A percentile compares a stretch with the other conserved stretches of the same genome.
phyloP scores from a whole-genome alignment of 768 basidiomycete genomes.

The Phanerodontia chrysosporium region DNA sequence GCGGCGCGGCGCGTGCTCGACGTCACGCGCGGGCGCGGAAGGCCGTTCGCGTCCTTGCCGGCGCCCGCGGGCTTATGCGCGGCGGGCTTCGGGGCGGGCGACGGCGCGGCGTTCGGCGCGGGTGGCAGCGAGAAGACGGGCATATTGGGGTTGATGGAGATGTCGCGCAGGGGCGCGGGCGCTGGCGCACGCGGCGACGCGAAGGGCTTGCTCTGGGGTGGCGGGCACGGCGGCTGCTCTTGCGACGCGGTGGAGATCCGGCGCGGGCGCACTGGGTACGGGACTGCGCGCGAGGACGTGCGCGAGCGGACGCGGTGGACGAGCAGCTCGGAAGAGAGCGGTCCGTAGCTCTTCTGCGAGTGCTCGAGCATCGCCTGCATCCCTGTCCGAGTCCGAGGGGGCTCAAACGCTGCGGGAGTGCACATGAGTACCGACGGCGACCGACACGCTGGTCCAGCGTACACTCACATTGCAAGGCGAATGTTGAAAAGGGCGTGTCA shows the following conservation, averaged over 20 bases:
- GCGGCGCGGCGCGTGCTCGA: conserved; percentile 54
- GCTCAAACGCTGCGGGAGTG: conserved; percentile 54
- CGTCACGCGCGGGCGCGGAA: conserved; percentile 46
- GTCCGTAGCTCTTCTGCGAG: conserved; percentile 65
- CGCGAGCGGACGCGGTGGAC: conserved; percentile 60
- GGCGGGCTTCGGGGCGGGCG: conserved; percentile 38
- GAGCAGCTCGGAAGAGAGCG: conserved; percentile 69
- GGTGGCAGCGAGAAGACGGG: conserved; percentile 30
- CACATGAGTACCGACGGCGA: not conserved
- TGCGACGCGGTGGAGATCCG: conserved; percentile 46
- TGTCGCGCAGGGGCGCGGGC: conserved; percentile 36
- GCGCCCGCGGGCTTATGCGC: conserved; percentile 30
- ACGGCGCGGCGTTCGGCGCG: conserved; percentile 39
- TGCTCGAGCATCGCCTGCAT: conserved; percentile 75
- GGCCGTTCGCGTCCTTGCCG: conserved; percentile 25
- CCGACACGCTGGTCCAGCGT: too few relatives aligned
- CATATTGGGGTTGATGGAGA: conserved; percentile 39
- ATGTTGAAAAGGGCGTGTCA: conserved; percentile 74
- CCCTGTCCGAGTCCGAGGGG: conserved; percentile 56
- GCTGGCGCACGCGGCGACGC: conserved; percentile 15
- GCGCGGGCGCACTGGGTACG: conserved; percentile 56
- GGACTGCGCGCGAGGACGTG: conserved; percentile 67
- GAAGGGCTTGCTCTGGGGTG: conserved; percentile 21
- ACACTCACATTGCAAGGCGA: conserved; percentile 66
- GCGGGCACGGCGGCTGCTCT: conserved; percentile 23